Base-by-base conservation (phyloP, 768 basidiomycete genomes). In the Naganishia kalamii region DNA sequence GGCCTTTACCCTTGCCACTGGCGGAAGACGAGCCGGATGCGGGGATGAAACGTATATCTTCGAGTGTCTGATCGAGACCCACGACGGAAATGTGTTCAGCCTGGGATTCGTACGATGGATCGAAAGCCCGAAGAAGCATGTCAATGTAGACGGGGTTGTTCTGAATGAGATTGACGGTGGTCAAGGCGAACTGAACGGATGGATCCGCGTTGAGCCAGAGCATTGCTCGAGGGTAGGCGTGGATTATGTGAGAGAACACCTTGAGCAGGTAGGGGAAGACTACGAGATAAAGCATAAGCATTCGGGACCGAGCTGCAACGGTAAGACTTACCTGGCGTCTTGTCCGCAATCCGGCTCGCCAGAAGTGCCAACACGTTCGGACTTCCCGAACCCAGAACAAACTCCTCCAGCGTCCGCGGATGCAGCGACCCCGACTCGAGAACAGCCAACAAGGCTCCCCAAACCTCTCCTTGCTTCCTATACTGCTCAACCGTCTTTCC, bases 161-260 rank as follows among this genome's bases (percentile, higher is more conserved):
- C 74, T 88, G 88, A 72, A 97, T 83, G 15, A 87, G 83, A 71
- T 89, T 90, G 70, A 94, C 87, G 7, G 91, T 83, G 37, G 88
- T 82, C 69, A 86, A 84, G 2, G 91, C 87, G 71, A 86, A 89
- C 70, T 89, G 86, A 4, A 84, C 80, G 0, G 83, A 83, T 69
- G 70, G 35, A 44, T 89, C 86, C 30, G 82, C 84, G 21, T 80
- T 74, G 21, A 48, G 32, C 93, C 94, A 97, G 15, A 91, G 74
- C 12, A 80, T 64, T 82, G 85, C 69, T 79, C 82, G 44, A 87
- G 79, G 65, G 88, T 81, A 66, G 82, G 79, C 21, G 4, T 51
- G 27, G 5, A 73, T 61, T 7, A 74, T 32, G 5, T 57, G 33
- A 13, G 68, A 73, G 65, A 75, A 90, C 87, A 68, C 88, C 86